A percentile compares a stretch with the other conserved stretches of the same genome.
These are phyloP conservation scores for Lentinula lateritia DNA, from an alignment of 768 basidiomycete species.

Conservation along the genomic window DNA sequence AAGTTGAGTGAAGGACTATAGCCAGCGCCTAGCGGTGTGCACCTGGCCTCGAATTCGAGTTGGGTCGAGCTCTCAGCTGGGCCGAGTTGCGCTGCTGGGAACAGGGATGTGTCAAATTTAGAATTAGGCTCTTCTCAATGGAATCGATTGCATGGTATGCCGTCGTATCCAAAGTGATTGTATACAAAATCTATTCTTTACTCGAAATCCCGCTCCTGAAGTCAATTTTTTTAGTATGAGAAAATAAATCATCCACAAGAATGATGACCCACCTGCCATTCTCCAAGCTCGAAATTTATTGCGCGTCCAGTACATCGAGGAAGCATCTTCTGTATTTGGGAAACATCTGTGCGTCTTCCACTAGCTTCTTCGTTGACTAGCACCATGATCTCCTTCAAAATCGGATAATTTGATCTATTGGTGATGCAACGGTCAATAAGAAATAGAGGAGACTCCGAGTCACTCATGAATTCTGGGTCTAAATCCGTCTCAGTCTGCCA, in stretches of 20 bases:
- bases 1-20: too few relatives aligned
- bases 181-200: neutral
- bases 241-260: neutral
- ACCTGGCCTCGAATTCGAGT: too few relatives aligned
- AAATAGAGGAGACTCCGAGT: neutral
- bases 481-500: slow-evolving; percentile 3
- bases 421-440: neutral
- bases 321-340: neutral
- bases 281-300: neutral
- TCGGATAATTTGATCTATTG: slow-evolving; percentile 1
- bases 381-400: neutral
- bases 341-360: neutral
- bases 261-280: neutral
- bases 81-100: too few relatives aligned
- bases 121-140: too few relatives aligned
- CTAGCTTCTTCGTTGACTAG: neutral
- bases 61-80: too few relatives aligned
- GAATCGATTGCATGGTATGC: too few relatives aligned
- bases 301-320: slow-evolving; percentile 1
- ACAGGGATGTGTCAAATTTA: too few relatives aligned
- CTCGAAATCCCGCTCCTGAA: neutral
- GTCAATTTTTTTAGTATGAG: neutral
- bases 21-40: too few relatives aligned
- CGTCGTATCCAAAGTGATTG: neutral
- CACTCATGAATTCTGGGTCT: slow-evolving; percentile 1